These are phyloP conservation scores for Calocera viscosa DNA, from an alignment of 768 basidiomycete species.

Conservation along the genomic window DNA sequence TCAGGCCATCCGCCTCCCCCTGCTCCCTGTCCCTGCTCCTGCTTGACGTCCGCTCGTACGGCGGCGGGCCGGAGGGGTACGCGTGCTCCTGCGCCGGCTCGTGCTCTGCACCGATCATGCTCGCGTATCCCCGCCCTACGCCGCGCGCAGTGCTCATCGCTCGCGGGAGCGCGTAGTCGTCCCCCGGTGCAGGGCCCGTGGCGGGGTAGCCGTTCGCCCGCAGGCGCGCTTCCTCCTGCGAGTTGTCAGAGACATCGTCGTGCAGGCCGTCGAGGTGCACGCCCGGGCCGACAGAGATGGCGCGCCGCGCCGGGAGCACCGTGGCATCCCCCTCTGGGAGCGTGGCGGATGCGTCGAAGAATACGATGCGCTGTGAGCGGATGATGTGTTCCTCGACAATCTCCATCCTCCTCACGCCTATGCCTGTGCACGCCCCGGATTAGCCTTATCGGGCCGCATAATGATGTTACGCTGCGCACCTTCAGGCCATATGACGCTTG, in stretches of 20 bases:
- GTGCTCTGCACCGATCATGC: neutral
- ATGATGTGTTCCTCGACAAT: conserved; percentile 65
- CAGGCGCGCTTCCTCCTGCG: neutral
- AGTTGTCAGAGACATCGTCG: conserved; percentile 2
- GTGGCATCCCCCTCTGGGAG: conserved; percentile 25
- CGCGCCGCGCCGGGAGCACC: conserved; percentile 12
- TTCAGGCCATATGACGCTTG: conserved; percentile 71
- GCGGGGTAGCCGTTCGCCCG: neutral
- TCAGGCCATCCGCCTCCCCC: neutral
- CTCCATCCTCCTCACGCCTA: conserved; percentile 63
- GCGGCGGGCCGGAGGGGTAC: neutral
- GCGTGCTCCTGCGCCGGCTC: neutral
- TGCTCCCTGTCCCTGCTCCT: too few species aligned
- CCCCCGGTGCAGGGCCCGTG: conserved; percentile 13
- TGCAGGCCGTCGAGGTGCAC: conserved; percentile 16
- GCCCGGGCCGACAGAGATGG: conserved; percentile 18
- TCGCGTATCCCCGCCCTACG: neutral
- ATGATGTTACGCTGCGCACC: conserved; percentile 39
- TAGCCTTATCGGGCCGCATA: neutral
- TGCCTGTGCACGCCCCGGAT: conserved; percentile 27
- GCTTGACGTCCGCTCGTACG: neutral
- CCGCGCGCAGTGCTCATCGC: neutral
- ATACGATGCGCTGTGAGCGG: conserved; percentile 54
- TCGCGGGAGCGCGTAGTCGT: neutral
- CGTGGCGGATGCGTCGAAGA: conserved; percentile 52